These are phyloP conservation scores for Gaultheria prostrata DNA, from an alignment of 148 eudicot genomes.

Conservation along the genomic window DNA sequence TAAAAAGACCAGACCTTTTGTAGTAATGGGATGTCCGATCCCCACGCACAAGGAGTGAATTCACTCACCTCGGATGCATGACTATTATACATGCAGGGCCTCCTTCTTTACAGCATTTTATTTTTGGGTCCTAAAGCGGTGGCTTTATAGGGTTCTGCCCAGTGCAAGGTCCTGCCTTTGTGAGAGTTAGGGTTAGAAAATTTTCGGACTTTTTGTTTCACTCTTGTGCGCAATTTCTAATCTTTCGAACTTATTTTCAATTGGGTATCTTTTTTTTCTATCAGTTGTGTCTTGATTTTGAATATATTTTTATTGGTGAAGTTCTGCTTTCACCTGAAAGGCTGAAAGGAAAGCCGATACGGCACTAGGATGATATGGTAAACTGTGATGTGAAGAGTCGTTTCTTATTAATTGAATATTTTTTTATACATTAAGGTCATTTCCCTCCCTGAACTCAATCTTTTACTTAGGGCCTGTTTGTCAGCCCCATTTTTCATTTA, in stretches of 20 bases:
- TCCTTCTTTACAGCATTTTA: neutral
- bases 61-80: neutral
- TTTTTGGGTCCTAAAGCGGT: neutral
- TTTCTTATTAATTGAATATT: neutral
- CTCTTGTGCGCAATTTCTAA: neutral
- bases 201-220: neutral
- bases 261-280: neutral
- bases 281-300: neutral
- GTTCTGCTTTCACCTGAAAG: neutral
- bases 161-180: neutral
- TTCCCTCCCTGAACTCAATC: neutral
- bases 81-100: neutral
- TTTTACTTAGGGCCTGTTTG: neutral
- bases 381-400: neutral
- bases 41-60: neutral
- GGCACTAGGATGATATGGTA: neutral
- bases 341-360: neutral
- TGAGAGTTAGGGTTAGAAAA: neutral
- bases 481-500: no score
- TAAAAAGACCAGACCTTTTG: neutral
- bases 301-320: neutral
- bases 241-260: neutral
- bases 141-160: neutral
- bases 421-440: neutral
- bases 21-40: slow-evolving; percentile 1